These are phyloP conservation scores for Russula lepida DNA, from an alignment of 768 basidiomycete genomes.

Conservation along the genomic window DNA sequence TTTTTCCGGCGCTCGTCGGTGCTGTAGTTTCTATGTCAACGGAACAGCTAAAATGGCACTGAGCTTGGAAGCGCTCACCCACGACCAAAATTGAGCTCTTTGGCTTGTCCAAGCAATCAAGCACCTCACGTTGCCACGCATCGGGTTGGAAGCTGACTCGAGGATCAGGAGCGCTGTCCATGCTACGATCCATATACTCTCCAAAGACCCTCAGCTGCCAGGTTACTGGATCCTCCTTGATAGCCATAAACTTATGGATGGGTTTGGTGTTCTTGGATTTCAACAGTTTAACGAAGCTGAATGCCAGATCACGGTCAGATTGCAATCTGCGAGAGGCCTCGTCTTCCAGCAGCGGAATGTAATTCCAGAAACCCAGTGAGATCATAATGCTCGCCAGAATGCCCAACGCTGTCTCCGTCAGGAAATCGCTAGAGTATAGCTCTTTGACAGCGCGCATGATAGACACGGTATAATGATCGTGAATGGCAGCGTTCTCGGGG, in stretches of 20 bases:
- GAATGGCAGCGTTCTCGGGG: constrained; percentile 30
- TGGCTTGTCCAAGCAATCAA: constrained; percentile 53
- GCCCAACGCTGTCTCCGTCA: constrained; percentile 31
- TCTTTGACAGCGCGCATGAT: constrained; percentile 44
- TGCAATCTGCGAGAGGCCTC: constrained; percentile 18
- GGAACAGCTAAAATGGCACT: not conserved
- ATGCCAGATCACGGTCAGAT: constrained; percentile 30
- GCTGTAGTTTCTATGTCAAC: constrained; percentile 30
- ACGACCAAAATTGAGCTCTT: constrained; percentile 54
- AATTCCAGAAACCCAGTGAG: constrained; percentile 42
- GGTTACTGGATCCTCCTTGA: constrained; percentile 45
- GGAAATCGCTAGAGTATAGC: constrained; percentile 30
- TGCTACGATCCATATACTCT: constrained; percentile 62
- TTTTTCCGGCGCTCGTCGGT: constrained; percentile 67
- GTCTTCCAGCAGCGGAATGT: constrained; percentile 25
- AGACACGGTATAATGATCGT: constrained; percentile 39
- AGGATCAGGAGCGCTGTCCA: constrained; percentile 51
- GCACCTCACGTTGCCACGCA: constrained; percentile 59
- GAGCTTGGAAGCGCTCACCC: constrained; percentile 33
- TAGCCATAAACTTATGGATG: constrained; percentile 43
- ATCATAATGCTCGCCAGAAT: constrained; percentile 35
- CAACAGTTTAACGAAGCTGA: constrained; percentile 50
- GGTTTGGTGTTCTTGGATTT: constrained; percentile 36
- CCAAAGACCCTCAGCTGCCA: constrained; percentile 70
- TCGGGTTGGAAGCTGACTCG: constrained; percentile 61